phyloP scores from a whole-genome alignment of 225 moss, liverwort and hornwort species.

The Anthoceros angustus region DNA sequence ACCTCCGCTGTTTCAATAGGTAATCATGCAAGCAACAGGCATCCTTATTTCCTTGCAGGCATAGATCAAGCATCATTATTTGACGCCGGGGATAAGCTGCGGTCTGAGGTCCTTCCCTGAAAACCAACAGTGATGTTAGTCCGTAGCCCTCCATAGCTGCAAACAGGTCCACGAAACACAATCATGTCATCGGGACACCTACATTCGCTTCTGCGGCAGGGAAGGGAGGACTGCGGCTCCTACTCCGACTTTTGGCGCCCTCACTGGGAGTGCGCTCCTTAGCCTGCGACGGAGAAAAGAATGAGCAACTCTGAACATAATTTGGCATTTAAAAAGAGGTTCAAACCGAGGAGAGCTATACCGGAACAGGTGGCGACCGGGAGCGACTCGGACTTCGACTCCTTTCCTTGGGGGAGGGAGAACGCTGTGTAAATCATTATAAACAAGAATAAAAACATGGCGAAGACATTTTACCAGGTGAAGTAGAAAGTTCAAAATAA shows the following conservation, averaged over 20 bases:
- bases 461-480: not conserved
- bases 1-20: too few species aligned
- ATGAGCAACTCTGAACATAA: not conserved
- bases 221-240: not conserved
- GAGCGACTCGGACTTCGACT: conserved; percentile 9
- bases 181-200: not conserved
- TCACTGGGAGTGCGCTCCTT: not conserved
- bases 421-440: not conserved
- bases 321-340: not conserved
- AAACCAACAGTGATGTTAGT: not conserved
- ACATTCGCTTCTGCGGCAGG: not conserved
- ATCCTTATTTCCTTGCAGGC: too few species aligned
- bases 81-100: not conserved
- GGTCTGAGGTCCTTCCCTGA: not conserved
- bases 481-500: not conserved
- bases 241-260: not conserved
- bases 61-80: not conserved
- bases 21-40: too few species aligned
- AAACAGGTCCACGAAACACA: not conserved
- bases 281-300: not conserved
- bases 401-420: conserved; percentile 6
- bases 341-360: not conserved
- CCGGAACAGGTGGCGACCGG: not conserved
- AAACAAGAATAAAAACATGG: not conserved
- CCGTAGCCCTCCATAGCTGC: not conserved